Conservation (phyloP, 768 basidiomycete genomes). For the Termitomyces sp. region DNA sequence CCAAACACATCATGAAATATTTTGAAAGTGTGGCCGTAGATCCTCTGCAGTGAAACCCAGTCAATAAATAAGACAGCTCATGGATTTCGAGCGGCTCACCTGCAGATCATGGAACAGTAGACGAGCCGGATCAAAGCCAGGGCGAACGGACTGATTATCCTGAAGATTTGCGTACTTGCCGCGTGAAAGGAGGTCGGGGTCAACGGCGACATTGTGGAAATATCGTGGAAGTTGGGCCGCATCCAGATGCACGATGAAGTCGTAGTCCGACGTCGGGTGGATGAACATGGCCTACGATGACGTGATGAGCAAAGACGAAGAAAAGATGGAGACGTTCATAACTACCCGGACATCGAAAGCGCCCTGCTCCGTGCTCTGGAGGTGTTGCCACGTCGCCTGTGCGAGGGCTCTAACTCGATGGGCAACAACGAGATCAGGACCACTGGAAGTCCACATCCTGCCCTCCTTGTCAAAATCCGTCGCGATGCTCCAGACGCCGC, state of each 20-base stretch:
- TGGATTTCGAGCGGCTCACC: slow-evolving; percentile 32
- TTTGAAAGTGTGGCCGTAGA: slow-evolving; percentile 73
- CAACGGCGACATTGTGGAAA: slow-evolving; percentile 60
- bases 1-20: slow-evolving; percentile 86
- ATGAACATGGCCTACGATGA: slow-evolving; percentile 71
- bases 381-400: slow-evolving; percentile 60
- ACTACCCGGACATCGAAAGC: slow-evolving; percentile 58
- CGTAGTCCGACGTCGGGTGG: slow-evolving; percentile 82
- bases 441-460: slow-evolving; percentile 66
- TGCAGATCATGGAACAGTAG: slow-evolving; percentile 68
- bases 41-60: slow-evolving; percentile 37
- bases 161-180: slow-evolving; percentile 45
- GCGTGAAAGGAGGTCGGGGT: slow-evolving; percentile 42
- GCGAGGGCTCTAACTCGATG: slow-evolving; percentile 72
- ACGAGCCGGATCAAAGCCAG: slow-evolving; percentile 42
- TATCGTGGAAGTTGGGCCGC: slow-evolving; percentile 64
- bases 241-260: slow-evolving; percentile 78
- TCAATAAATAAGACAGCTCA: background rate
- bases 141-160: slow-evolving; percentile 33
- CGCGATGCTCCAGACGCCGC: slow-evolving; percentile 70
- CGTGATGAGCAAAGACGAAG: background rate
- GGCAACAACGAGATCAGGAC: slow-evolving; percentile 71
- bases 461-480: slow-evolving; percentile 80
- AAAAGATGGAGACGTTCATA: background rate
- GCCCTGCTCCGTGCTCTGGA: slow-evolving; percentile 51